These are phyloP conservation scores for Moesziomyces antarcticus DNA, from an alignment of 1,284 basidiomycete species.

Conservation along the genomic window DNA sequence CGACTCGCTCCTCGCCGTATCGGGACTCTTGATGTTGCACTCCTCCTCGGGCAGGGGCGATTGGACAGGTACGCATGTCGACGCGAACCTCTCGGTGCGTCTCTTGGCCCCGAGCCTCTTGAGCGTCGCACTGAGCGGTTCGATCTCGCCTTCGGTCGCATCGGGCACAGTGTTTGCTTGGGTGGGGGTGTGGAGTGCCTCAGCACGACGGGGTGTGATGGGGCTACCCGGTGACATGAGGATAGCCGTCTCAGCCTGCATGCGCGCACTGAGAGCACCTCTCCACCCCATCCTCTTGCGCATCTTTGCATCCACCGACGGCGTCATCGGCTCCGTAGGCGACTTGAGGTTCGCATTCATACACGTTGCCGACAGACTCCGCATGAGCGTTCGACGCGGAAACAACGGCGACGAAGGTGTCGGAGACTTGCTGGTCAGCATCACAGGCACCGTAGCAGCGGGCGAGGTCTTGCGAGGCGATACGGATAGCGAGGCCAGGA, in stretches of 20 bases:
- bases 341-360: conserved; percentile 4
- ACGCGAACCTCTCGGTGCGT: conserved; percentile 9
- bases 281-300: conserved; percentile 41
- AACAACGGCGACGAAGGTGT: conserved; percentile 33
- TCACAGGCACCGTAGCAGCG: conserved; percentile 4
- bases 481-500: conserved; percentile 13
- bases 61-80: conserved; percentile 7
- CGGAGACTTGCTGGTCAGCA: conserved; percentile 22
- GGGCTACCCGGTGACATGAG: conserved; percentile 33
- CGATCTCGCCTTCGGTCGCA: background rate
- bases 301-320: background rate
- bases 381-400: conserved; percentile 25
- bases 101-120: conserved; percentile 38
- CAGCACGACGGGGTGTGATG: conserved; percentile 27
- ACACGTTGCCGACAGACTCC: conserved; percentile 34
- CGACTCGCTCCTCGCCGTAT: background rate
- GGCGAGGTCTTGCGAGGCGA: background rate
- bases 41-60: background rate
- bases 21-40: background rate
- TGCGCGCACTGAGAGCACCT: background rate
- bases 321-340: conserved; percentile 5
- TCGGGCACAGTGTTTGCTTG: conserved; percentile 2
- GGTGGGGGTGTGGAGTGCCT: conserved; percentile 31
- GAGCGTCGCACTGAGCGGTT: conserved; percentile 37
- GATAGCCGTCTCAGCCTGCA: conserved; percentile 16